These are phyloP conservation scores for Pichia californica DNA, from an alignment of 805 yeast genomes.

Conservation along the genomic window DNA sequence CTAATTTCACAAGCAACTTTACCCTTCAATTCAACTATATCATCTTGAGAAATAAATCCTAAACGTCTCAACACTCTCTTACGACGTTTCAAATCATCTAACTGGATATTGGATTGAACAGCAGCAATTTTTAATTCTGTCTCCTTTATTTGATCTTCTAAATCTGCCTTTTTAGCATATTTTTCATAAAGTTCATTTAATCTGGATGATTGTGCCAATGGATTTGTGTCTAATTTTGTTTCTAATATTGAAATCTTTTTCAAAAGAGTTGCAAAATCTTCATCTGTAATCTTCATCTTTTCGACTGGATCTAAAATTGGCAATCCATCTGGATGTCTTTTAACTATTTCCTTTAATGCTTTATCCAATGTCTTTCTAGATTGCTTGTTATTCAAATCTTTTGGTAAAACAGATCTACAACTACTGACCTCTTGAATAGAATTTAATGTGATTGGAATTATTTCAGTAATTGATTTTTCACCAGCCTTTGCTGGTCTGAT, in stretches of 20 bases:
- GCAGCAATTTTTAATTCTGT: constrained; percentile 63
- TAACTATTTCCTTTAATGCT: constrained; percentile 71
- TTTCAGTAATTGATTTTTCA: constrained; percentile 66
- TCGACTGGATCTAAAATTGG: constrained; percentile 88
- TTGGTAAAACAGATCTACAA: constrained; percentile 74
- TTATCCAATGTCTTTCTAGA: constrained; percentile 59
- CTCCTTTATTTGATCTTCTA: constrained; percentile 52
- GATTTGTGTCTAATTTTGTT: constrained; percentile 62
- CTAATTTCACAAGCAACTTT: constrained; percentile 88
- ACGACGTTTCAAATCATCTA: constrained; percentile 89
- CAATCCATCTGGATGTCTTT: constrained; percentile 83
- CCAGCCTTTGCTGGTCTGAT: constrained; percentile 75
- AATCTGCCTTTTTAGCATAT: constrained; percentile 57
- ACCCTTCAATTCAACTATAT: constrained; percentile 92
- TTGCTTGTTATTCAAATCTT: constrained; percentile 53
- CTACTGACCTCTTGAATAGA: constrained; percentile 73
- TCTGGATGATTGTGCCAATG: constrained; percentile 55
- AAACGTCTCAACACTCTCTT: constrained; percentile 88
- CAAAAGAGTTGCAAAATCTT: constrained; percentile 62
- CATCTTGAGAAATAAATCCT: constrained; percentile 81
- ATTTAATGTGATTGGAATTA: constrained; percentile 77
- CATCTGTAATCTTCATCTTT: constrained; percentile 78
- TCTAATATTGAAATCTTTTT: constrained; percentile 81
- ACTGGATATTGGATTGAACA: constrained; percentile 86
- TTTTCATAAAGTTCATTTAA: constrained; percentile 56